Evolutionary conservation across 169 alveolate genomes (phyloP).

Genomic region (Toxoplasma gondii): DNA sequence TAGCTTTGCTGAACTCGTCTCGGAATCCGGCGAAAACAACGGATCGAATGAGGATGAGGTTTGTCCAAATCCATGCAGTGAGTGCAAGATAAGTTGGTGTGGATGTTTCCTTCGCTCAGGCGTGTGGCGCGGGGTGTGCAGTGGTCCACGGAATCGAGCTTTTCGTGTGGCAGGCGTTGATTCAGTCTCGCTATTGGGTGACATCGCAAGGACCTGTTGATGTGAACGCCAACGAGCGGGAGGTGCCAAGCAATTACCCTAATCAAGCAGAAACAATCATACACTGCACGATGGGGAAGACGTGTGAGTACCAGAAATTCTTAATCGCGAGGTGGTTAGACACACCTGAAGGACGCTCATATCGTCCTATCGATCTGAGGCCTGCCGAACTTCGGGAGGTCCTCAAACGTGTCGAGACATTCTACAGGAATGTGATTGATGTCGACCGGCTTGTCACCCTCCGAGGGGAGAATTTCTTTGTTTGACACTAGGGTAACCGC

Average conservation of each 20-base stretch:
- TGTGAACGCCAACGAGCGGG: neutral
- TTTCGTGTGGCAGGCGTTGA: constrained; percentile 33
- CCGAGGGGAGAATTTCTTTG: constrained; percentile 8
- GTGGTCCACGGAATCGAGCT: constrained; percentile 35
- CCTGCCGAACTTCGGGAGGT: neutral
- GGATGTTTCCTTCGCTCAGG: neutral
- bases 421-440: constrained; percentile 18
- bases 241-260: neutral
- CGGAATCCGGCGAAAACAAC: too few relatives aligned
- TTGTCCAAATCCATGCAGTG: too few relatives aligned
- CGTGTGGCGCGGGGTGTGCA: constrained; percentile 15
- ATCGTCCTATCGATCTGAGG: neutral
- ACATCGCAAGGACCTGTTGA: neutral
- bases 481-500: neutral
- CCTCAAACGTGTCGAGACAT: neutral
- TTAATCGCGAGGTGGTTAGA: neutral
- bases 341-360: neutral
- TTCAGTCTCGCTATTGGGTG: constrained; percentile 8
- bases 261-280: neutral
- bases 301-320: neutral
- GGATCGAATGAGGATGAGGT: too few relatives aligned
- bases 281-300: neutral
- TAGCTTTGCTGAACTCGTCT: too few relatives aligned
- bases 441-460: neutral
- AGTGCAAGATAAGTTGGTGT: too few relatives aligned